These are phyloP conservation scores for Boletus tomentosulus DNA, from an alignment of 768 basidiomycete species.

Conservation along the genomic window DNA sequence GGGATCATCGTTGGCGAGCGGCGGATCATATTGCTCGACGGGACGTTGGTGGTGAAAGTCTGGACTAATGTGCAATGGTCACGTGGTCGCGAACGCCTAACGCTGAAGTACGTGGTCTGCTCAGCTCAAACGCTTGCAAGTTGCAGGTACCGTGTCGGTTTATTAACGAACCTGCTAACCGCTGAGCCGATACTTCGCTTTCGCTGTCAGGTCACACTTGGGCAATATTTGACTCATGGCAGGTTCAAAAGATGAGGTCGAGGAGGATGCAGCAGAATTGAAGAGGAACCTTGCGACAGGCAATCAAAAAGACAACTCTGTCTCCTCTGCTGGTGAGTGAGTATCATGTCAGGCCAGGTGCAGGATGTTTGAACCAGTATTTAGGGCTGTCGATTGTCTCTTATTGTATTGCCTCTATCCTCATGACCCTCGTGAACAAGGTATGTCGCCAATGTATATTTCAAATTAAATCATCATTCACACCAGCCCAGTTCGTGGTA, in stretches of 20 bases:
- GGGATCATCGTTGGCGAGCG: constrained; percentile 71
- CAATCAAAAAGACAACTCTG: constrained; percentile 18
- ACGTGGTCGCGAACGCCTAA: no score
- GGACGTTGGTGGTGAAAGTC: no score
- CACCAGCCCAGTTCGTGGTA: constrained; percentile 72
- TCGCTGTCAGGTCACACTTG: not conserved
- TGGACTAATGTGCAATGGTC: no score
- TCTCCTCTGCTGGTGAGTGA: constrained; percentile 25
- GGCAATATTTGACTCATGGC: constrained; percentile 10
- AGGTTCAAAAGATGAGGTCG: constrained; percentile 11
- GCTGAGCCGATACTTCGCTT: not conserved
- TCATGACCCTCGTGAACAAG: constrained; percentile 98
- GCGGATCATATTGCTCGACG: constrained; percentile 23
- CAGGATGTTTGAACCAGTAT: not conserved
- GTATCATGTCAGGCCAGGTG: not conserved
- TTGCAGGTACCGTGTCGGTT: not conserved
- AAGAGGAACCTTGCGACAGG: constrained; percentile 49
- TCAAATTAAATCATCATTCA: constrained; percentile 2
- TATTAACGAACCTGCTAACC: not conserved
- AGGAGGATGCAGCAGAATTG: constrained; percentile 46
- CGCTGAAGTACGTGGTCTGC: no score
- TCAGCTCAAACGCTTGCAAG: not conserved
- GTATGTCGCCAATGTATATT: constrained; percentile 36
- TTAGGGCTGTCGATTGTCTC: constrained; percentile 77
- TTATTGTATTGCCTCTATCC: constrained; percentile 89